Percentiles rank a stretch among this genome's conserved stretches.
phyloP scores from a whole-genome alignment of 1,284 basidiomycete species.

The Irpex sp. region DNA sequence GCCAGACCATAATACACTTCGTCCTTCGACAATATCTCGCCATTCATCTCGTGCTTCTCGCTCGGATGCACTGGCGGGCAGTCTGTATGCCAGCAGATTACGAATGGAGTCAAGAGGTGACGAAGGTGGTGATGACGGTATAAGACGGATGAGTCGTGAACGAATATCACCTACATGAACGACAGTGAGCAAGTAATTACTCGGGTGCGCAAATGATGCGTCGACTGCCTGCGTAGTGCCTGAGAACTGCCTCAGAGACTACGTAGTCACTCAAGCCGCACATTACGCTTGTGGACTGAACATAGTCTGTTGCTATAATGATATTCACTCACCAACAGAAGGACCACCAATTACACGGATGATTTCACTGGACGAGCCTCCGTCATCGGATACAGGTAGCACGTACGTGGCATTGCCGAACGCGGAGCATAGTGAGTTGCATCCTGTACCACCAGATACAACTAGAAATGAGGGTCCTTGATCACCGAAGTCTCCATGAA shows the following conservation, averaged over 20 bases:
- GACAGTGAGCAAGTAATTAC: no score
- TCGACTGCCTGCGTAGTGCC: no score
- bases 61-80: constrained; percentile 67
- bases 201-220: no score
- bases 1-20: constrained; percentile 79
- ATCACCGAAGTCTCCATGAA: neutral
- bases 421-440: constrained; percentile 75
- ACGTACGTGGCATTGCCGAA: constrained; percentile 72
- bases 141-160: constrained; percentile 77
- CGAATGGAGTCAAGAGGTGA: constrained; percentile 71
- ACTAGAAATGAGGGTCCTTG: constrained; percentile 48
- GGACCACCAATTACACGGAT: constrained; percentile 82
- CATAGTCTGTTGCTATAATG: no score
- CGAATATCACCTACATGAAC: constrained; percentile 66
- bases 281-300: no score
- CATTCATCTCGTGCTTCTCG: constrained; percentile 84
- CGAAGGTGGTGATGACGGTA: constrained; percentile 55
- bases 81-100: constrained; percentile 75
- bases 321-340: constrained; percentile 56
- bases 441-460: constrained; percentile 81
- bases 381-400: constrained; percentile 83
- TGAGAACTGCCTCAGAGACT: no score
- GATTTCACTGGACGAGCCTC: constrained; percentile 82
- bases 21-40: constrained; percentile 91
- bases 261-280: no score